These are phyloP conservation scores for Abrus precatorius DNA, from an alignment of 306 rosid species.

Conservation along the genomic window DNA sequence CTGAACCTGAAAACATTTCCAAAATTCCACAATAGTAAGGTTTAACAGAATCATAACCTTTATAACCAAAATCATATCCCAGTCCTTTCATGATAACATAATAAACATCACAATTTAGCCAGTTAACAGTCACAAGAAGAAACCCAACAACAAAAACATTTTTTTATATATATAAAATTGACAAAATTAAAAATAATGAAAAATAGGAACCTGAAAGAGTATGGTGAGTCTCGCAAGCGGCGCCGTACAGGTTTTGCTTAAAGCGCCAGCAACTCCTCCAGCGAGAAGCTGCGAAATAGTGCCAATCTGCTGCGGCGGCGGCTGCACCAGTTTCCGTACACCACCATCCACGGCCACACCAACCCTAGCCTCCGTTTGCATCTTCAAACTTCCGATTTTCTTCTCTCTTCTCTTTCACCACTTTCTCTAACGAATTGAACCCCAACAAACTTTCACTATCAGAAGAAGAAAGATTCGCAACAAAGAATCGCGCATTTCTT, in stretches of 20 bases:
- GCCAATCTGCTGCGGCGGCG: conserved; percentile 77
- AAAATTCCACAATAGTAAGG: conserved; percentile 7
- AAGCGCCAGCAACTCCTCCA: conserved; percentile 96
- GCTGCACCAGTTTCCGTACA: conserved; percentile 65
- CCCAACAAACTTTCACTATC: background rate
- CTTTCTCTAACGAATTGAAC: conserved; percentile 36
- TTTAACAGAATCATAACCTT: conserved; percentile 1
- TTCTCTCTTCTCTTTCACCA: background rate
- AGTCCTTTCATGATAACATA: background rate
- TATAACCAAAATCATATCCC: background rate
- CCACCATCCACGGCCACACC: conserved; percentile 76
- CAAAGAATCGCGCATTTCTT: background rate
- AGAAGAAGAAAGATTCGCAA: conserved; percentile 3
- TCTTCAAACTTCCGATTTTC: conserved; percentile 37
- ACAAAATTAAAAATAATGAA: background rate
- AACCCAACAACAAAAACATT: background rate
- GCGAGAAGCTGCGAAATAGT: conserved; percentile 90
- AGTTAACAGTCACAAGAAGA: background rate
- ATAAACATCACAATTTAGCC: conserved; percentile 9
- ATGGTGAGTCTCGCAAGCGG: conserved; percentile 97
- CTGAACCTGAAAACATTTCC: conserved; percentile 67
- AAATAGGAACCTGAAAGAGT: conserved; percentile 81
- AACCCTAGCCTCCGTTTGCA: conserved; percentile 97
- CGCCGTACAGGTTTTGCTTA: conserved; percentile 96
- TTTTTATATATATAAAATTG: background rate